Conservation (phyloP, 2,329 filamentous ascomycete genomes). For the Thielaviopsis populi region DNA sequence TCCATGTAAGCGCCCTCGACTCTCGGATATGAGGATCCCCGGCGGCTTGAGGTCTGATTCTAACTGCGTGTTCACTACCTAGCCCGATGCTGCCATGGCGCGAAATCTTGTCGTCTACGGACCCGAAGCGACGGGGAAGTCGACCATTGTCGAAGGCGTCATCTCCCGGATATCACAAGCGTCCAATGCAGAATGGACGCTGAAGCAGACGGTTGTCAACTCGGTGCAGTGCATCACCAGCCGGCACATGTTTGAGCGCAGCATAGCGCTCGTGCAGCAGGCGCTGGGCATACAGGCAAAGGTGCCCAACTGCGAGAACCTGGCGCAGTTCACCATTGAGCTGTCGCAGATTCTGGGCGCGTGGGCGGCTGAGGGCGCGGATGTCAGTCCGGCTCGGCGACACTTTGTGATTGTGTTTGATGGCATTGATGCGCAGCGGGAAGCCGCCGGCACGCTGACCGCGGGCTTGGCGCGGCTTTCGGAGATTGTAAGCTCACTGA, state of each 20-base stretch:
- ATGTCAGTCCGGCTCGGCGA: constrained; percentile 25
- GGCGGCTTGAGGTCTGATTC: constrained; percentile 17
- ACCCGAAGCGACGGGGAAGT: constrained; percentile 76
- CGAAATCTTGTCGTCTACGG: constrained; percentile 69
- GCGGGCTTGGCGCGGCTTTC: constrained; percentile 68
- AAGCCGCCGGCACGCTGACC: constrained; percentile 62
- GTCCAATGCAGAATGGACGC: constrained; percentile 9
- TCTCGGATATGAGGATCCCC: background rate
- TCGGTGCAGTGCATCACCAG: constrained; percentile 18
- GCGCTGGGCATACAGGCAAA: constrained; percentile 20
- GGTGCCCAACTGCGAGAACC: constrained; percentile 55
- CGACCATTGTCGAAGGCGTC: constrained; percentile 41
- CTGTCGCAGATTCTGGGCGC: constrained; percentile 44
- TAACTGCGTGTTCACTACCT: constrained; percentile 2
- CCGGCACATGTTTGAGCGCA: constrained; percentile 37
- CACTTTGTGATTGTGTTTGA: constrained; percentile 73
- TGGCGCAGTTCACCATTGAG: constrained; percentile 61
- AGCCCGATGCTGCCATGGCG: constrained; percentile 54
- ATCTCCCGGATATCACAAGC: background rate
- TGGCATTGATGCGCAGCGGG: constrained; percentile 69
- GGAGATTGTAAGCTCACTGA: constrained; percentile 47
- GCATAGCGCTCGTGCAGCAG: constrained; percentile 37
- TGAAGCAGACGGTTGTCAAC: constrained; percentile 9
- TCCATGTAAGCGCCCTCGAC: constrained; percentile 29
- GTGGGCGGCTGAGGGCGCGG: constrained; percentile 9